Conservation (phyloP, 192 early-diverging fungal genomes). For the Tieghemiomyces parasiticus region DNA sequence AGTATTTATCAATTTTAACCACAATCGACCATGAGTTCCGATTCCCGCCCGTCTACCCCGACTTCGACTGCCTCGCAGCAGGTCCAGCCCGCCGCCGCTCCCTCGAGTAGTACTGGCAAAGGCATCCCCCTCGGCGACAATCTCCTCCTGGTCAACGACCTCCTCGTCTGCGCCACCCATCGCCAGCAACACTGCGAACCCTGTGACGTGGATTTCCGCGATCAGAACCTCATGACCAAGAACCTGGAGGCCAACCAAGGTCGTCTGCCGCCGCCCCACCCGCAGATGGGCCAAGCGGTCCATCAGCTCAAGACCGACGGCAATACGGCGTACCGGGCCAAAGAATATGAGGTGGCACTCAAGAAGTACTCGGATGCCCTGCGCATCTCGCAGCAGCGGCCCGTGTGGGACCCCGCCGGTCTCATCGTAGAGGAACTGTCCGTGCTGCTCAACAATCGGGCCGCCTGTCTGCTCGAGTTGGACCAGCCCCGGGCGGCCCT, state of each 20-base stretch:
- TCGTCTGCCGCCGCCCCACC: constrained; percentile 51
- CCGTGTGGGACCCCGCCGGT: constrained; percentile 57
- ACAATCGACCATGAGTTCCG: no score
- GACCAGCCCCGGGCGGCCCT: constrained; percentile 51
- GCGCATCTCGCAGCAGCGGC: constrained; percentile 52
- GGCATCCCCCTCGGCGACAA: constrained; percentile 9
- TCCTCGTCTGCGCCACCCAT: constrained; percentile 47
- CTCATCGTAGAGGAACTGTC: constrained; percentile 47
- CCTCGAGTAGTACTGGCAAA: no score
- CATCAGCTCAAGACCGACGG: constrained; percentile 57
- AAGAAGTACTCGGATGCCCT: constrained; percentile 78
- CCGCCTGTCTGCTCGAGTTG: constrained; percentile 45
- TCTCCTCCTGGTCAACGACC: constrained; percentile 22
- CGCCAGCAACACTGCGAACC: constrained; percentile 40
- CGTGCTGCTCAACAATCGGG: constrained; percentile 45
- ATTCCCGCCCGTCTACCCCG: no score
- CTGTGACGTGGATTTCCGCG: constrained; percentile 42
- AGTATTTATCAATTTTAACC: no score
- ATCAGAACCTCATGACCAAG: constrained; percentile 49
- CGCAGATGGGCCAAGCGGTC: constrained; percentile 31
- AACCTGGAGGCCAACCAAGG: constrained; percentile 42
- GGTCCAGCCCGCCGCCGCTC: no score
- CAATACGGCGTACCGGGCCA: constrained; percentile 70
- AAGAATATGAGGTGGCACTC: constrained; percentile 73
- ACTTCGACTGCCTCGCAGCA: no score